These are phyloP conservation scores for Aspergillus sp. DNA, from an alignment of 2,329 filamentous ascomycete genomes.

Conservation along the genomic window DNA sequence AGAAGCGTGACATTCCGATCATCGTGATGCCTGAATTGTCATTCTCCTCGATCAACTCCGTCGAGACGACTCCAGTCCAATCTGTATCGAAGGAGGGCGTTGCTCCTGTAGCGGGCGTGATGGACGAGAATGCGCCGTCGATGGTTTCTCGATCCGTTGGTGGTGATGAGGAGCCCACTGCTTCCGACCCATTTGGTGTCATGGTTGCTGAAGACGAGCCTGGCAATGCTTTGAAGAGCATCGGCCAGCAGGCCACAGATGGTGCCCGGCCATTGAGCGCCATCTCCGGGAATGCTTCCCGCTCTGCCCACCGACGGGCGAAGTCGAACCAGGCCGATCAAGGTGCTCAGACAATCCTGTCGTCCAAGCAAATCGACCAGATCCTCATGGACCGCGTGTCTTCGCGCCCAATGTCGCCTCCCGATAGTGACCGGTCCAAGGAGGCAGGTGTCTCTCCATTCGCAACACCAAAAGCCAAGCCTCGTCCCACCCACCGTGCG, in stretches of 20 bases:
- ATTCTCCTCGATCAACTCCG: conserved; percentile 37
- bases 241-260: conserved; percentile 18
- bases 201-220: conserved; percentile 57
- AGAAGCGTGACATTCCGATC: conserved; percentile 14
- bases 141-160: neutral
- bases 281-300: conserved; percentile 50
- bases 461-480: conserved; percentile 29
- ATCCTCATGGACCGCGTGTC: conserved; percentile 53
- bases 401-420: conserved; percentile 24
- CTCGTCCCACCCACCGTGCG: conserved; percentile 25
- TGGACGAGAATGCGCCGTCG: conserved; percentile 17
- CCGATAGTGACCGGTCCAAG: conserved; percentile 24
- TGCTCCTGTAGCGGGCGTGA: conserved; percentile 11
- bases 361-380: conserved; percentile 71
- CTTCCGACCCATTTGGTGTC: conserved; percentile 31
- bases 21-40: conserved; percentile 25
- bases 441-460: conserved; percentile 26
- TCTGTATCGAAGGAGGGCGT: conserved; percentile 22
- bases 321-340: conserved; percentile 53
- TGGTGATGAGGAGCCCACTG: conserved; percentile 2
- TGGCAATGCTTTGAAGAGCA: conserved; percentile 42
- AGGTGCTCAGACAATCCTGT: conserved; percentile 73
- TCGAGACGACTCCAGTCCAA: conserved; percentile 40
- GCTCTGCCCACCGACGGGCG: conserved; percentile 17
- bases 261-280: conserved; percentile 51